phyloP scores from a whole-genome alignment of 2,329 filamentous ascomycete species.

The Fusarium albidum region DNA sequence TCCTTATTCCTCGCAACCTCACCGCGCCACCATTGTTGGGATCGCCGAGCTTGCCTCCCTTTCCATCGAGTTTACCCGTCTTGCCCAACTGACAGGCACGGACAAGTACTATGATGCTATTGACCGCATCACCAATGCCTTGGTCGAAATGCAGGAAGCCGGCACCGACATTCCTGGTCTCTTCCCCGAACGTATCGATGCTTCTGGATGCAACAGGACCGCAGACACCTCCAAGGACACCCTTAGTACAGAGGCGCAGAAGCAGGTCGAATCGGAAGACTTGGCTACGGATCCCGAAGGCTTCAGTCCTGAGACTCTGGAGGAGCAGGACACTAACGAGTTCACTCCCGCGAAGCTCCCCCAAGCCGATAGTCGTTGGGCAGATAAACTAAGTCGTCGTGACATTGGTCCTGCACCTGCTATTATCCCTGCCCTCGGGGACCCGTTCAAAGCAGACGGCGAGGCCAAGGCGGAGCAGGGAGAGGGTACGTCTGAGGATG shows the following conservation, averaged over 20 bases:
- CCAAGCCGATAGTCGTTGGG: conserved; percentile 29
- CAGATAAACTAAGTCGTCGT: conserved; percentile 30
- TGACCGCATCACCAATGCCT: conserved; percentile 81
- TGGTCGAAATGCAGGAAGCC: conserved; percentile 76
- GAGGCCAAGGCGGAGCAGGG: neutral
- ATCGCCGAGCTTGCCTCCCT: conserved; percentile 81
- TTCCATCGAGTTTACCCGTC: conserved; percentile 86
- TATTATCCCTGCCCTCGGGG: neutral
- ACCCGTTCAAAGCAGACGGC: conserved; percentile 3
- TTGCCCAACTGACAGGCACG: conserved; percentile 84
- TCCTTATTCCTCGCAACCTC: conserved; percentile 67
- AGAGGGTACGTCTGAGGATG: conserved; percentile 3
- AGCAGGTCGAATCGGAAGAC: conserved; percentile 46
- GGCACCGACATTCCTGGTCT: conserved; percentile 77
- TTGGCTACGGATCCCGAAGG: conserved; percentile 41
- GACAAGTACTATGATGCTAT: conserved; percentile 90
- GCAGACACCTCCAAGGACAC: conserved; percentile 44
- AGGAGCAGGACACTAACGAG: conserved; percentile 5
- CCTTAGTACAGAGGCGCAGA: conserved; percentile 47
- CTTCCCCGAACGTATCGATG: conserved; percentile 81
- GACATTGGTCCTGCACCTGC: conserved; percentile 1
- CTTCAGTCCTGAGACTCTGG: conserved; percentile 20
- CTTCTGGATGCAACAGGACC: conserved; percentile 77
- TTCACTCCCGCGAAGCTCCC: conserved; percentile 18
- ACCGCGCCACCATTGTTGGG: conserved; percentile 66